These are phyloP conservation scores for Exophiala dermatitidis DNA, from an alignment of 2,329 filamentous ascomycete genomes.

Conservation along the genomic window DNA sequence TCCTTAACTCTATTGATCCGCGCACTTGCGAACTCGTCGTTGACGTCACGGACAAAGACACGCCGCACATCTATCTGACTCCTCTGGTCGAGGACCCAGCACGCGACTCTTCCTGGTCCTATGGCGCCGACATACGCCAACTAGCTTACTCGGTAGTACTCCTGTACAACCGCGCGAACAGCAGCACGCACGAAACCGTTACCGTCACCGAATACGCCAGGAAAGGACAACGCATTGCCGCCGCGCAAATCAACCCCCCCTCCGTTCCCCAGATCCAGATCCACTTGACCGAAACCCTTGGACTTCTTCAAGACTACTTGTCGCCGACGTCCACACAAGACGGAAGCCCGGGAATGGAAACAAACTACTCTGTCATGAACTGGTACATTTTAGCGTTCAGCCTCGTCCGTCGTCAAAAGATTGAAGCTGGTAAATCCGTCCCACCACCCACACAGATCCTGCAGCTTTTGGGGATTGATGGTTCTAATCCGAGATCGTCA, in stretches of 20 bases:
- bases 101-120: constrained; percentile 53
- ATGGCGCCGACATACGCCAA: constrained; percentile 45
- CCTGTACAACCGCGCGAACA: neutral
- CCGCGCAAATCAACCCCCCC: neutral
- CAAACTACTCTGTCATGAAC: neutral
- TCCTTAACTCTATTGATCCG: constrained; percentile 38
- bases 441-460: neutral
- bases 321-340: neutral
- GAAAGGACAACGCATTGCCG: constrained; percentile 30
- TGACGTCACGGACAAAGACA: constrained; percentile 33
- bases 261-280: neutral
- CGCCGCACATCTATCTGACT: constrained; percentile 55
- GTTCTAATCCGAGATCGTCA: neutral
- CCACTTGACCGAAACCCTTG: neutral
- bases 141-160: constrained; percentile 50
- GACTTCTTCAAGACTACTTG: neutral
- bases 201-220: constrained; percentile 21
- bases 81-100: constrained; percentile 52
- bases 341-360: too few relatives aligned
- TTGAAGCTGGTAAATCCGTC: constrained; percentile 2
- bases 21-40: constrained; percentile 47
- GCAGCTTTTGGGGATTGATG: constrained; percentile 8
- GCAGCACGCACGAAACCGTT: constrained; percentile 4
- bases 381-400: constrained; percentile 17
- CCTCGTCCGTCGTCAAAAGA: constrained; percentile 12